These are phyloP conservation scores for Fusarium pilosicola DNA, from an alignment of 2,329 filamentous ascomycete genomes.

Conservation along the genomic window DNA sequence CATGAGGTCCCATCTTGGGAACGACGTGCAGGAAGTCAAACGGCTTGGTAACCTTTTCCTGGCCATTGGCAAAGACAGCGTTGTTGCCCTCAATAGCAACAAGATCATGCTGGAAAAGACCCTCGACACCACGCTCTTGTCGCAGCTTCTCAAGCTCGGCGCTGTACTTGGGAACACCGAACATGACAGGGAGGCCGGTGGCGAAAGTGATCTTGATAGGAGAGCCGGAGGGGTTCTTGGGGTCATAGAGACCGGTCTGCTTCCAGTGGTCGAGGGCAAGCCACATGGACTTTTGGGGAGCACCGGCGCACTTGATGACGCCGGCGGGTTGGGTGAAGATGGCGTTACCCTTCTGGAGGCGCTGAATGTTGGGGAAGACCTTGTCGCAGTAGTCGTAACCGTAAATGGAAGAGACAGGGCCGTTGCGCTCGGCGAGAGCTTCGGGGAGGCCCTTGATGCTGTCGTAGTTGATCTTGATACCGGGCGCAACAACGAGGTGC, in stretches of 20 bases:
- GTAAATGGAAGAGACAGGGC: constrained; percentile 66
- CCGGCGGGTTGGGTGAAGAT: constrained; percentile 70
- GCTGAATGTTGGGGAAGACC: constrained; percentile 59
- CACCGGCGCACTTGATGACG: constrained; percentile 69
- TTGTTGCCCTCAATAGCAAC: constrained; percentile 62
- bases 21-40: constrained; percentile 68
- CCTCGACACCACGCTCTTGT: constrained; percentile 64
- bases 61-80: constrained; percentile 60
- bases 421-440: constrained; percentile 59
- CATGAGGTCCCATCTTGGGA: constrained; percentile 68
- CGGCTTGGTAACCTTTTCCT: constrained; percentile 54
- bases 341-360: constrained; percentile 60
- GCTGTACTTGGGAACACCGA: constrained; percentile 69
- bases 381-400: constrained; percentile 66
- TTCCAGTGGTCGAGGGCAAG: constrained; percentile 69
- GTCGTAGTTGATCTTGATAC: constrained; percentile 61
- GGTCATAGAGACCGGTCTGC: constrained; percentile 60
- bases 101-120: constrained; percentile 67
- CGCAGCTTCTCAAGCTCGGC: constrained; percentile 63
- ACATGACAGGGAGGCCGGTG: constrained; percentile 66
- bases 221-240: constrained; percentile 51
- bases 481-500: constrained; percentile 71
- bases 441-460: constrained; percentile 66
- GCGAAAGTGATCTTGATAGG: constrained; percentile 64
- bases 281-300: constrained; percentile 72